phyloP scores from a whole-genome alignment of 768 basidiomycete genomes.

The Psilocybe azurescens region DNA sequence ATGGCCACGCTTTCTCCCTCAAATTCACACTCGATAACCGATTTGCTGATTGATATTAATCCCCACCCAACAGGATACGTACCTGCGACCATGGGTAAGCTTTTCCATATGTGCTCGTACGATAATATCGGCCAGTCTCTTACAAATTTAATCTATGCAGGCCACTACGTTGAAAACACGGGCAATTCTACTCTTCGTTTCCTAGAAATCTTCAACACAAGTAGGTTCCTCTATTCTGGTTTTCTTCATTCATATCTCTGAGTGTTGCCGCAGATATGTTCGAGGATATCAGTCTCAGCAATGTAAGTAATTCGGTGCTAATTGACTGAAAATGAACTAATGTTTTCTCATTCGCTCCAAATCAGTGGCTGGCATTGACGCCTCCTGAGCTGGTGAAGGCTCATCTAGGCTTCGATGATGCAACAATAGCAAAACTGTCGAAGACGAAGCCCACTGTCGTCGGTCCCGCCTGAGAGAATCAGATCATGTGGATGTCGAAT shows the following conservation, averaged over 20 bases:
- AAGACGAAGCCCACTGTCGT: slow-evolving; percentile 48
- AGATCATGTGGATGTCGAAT: slow-evolving; percentile 1
- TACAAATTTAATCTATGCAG: slow-evolving; percentile 27
- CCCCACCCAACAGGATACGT: slow-evolving; percentile 47
- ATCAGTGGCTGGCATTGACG: slow-evolving; percentile 63
- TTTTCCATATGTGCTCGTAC: neutral
- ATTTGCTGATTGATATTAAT: slow-evolving; percentile 13
- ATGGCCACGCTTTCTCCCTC: slow-evolving; percentile 3
- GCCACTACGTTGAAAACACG: slow-evolving; percentile 72
- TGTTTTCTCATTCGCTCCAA: neutral
- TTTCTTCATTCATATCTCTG: neutral
- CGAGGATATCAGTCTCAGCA: slow-evolving; percentile 58
- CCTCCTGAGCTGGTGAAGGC: slow-evolving; percentile 65
- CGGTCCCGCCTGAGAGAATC: slow-evolving; percentile 24
- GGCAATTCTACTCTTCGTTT: slow-evolving; percentile 62
- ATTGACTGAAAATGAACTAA: slow-evolving; percentile 1
- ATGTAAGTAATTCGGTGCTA: slow-evolving; percentile 14
- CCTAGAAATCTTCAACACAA: slow-evolving; percentile 66
- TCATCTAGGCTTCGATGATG: slow-evolving; percentile 57
- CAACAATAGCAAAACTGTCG: slow-evolving; percentile 52
- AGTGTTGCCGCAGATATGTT: slow-evolving; percentile 38
- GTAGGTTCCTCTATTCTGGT: slow-evolving; percentile 29
- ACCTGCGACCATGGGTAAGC: slow-evolving; percentile 58
- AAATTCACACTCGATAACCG: slow-evolving; percentile 12
- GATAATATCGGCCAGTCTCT: neutral